phyloP scores from a whole-genome alignment of 148 eudicot genomes.

The Rhododendron ferrugineum region DNA sequence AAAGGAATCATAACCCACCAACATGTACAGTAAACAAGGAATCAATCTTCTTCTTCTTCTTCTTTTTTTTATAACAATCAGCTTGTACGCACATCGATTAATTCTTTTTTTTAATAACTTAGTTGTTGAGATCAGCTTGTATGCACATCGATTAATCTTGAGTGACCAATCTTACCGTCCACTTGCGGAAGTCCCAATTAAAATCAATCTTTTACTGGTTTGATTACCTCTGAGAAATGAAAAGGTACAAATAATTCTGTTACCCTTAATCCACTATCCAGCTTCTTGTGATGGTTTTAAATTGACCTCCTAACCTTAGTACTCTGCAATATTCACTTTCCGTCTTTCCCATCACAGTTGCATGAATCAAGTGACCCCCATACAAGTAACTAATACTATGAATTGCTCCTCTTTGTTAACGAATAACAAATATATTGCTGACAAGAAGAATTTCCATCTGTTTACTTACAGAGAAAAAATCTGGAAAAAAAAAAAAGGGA shows the following conservation, averaged over 20 bases:
- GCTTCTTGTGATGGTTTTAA: background rate
- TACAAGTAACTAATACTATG: background rate
- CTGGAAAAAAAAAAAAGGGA: background rate
- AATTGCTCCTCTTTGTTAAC: background rate
- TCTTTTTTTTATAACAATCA: no score
- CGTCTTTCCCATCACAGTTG: background rate
- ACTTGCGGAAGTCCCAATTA: background rate
- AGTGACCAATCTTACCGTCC: background rate
- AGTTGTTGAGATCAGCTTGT: no score
- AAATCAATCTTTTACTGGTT: background rate
- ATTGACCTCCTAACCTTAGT: background rate
- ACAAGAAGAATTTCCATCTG: background rate
- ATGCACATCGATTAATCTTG: background rate
- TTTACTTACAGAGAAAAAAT: conserved; percentile 7
- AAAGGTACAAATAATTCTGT: background rate
- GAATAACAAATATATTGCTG: conserved; percentile 7
- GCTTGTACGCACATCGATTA: background rate
- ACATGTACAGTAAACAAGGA: background rate
- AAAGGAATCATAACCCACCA: background rate
- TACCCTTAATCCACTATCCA: background rate
- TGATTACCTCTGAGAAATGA: background rate
- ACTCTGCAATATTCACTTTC: background rate
- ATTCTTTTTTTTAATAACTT: no score
- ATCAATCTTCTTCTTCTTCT: background rate
- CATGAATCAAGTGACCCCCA: background rate